A percentile compares a stretch with the other conserved stretches of the same genome.
Evolutionary conservation across 805 yeast species (phyloP).

Genomic region (Kodamaea kaohsiungensis): DNA sequence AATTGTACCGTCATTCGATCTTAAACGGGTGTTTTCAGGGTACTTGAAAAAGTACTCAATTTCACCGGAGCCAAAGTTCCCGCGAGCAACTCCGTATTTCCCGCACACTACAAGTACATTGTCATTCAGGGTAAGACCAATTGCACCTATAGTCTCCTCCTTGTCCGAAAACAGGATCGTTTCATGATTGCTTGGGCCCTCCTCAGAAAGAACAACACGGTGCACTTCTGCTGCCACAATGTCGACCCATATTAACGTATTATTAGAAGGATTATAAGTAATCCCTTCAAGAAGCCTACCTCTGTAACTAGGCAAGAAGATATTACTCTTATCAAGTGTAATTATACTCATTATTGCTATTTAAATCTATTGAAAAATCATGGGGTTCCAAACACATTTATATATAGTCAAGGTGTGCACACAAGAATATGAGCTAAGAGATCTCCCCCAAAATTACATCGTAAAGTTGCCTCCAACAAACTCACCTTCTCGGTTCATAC

Average conservation of each 20-base stretch:
- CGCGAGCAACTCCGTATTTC: constrained; percentile 62
- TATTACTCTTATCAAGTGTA: constrained; percentile 9
- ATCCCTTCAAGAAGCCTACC: constrained; percentile 66
- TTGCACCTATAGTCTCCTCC: constrained; percentile 62
- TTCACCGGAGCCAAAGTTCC: constrained; percentile 42
- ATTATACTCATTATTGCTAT: neutral
- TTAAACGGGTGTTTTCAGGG: constrained; percentile 27
- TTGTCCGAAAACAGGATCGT: constrained; percentile 38
- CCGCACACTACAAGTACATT: constrained; percentile 61
- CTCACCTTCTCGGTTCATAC: too few species aligned
- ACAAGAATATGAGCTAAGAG: neutral
- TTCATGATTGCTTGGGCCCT: constrained; percentile 31
- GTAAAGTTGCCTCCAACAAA: neutral
- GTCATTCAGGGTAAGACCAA: constrained; percentile 59
- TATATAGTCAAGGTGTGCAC: constrained; percentile 1
- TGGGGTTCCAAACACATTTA: neutral
- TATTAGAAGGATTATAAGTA: constrained; percentile 57
- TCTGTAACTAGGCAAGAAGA: constrained; percentile 27
- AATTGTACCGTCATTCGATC: constrained; percentile 81
- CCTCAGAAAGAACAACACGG: constrained; percentile 27
- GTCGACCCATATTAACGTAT: constrained; percentile 53
- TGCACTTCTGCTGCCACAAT: constrained; percentile 44
- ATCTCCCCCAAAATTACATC: neutral
- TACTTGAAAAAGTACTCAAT: constrained; percentile 44
- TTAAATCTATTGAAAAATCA: neutral